Evolutionary conservation across 1,284 basidiomycete genomes (phyloP).

Genomic region (Vanrija humicola): DNA sequence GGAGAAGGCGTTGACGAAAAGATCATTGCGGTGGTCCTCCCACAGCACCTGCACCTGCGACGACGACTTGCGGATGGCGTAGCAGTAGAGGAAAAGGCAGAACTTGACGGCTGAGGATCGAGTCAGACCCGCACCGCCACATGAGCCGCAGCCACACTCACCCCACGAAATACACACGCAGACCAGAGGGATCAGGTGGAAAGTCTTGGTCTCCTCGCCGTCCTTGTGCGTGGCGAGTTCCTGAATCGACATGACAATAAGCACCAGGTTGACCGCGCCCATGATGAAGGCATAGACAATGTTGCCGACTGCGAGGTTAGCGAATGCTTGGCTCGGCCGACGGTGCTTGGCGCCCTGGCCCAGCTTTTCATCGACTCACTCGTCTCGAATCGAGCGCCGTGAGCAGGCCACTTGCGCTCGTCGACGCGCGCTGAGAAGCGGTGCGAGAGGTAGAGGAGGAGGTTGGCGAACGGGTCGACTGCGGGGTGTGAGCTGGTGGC

Average conservation of each 20-base stretch:
- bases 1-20: slow-evolving; percentile 67
- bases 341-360: too few relatives aligned
- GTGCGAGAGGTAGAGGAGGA: slow-evolving; percentile 79
- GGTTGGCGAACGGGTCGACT: slow-evolving; percentile 83
- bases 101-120: slow-evolving; percentile 67
- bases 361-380: slow-evolving; percentile 50
- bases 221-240: slow-evolving; percentile 61
- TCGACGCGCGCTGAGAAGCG: slow-evolving; percentile 69
- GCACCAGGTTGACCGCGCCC: slow-evolving; percentile 40
- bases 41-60: slow-evolving; percentile 90
- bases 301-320: slow-evolving; percentile 57
- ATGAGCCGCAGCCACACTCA: slow-evolving; percentile 34
- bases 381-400: slow-evolving; percentile 82
- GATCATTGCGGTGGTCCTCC: slow-evolving; percentile 91
- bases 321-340: neutral
- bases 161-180: slow-evolving; percentile 78
- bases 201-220: slow-evolving; percentile 58
- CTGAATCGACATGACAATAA: slow-evolving; percentile 62
- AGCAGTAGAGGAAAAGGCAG: slow-evolving; percentile 80
- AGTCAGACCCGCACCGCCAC: neutral
- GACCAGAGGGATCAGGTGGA: slow-evolving; percentile 77
- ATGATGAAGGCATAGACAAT: slow-evolving; percentile 70
- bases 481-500: neutral
- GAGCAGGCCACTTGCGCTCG: slow-evolving; percentile 81
- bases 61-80: slow-evolving; percentile 67